Base-by-base conservation (phyloP, 2,329 filamentous ascomycete species). In the Drechslera avenae region DNA sequence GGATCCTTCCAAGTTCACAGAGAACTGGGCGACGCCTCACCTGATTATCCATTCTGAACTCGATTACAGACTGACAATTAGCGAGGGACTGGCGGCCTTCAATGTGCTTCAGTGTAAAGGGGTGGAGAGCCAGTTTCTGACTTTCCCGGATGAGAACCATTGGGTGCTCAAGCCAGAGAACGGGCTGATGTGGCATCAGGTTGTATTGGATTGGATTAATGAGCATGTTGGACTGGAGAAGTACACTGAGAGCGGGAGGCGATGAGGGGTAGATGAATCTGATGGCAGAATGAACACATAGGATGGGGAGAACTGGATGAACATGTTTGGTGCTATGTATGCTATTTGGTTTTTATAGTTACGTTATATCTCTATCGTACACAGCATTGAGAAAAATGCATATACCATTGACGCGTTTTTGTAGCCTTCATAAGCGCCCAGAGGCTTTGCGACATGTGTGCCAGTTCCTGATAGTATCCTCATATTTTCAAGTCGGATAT, bases 111-210 rank as follows among this genome's bases (percentile, higher is more conserved):
- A 96, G 75, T 83, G 85, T 18, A 82, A 83, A 44, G 85, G 85
- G 0, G 81, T 96, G 1, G 86, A 89, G 16, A 94, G 89, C 71
- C 86, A 87, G 59, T 84, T 96, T 58, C 68, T 96, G 59, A 87
- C 86, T 16, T 96, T 96, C 69, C 89, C 90, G 0, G 91, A 90
- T 66, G 88, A 91, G 73, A 85, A 86, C 42, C 86, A 89, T 63
- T 88, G 90, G 90, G 91, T 97, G 3, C 69, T 96, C 46, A 96
- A 96, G 71, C 90, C 88, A 0, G 93, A 97, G 75, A 97, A 97
- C 72, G 89, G 86, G 3, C 77, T 97, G 14, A 81, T 95, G 16
- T 97, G 94, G 94, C 91, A 97, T 67, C 83, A 83, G 48, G 89
- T 91, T 50, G 91, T 97, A 13, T 69, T 97, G 23, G 84, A 84